phyloP scores from a whole-genome alignment of 2,329 filamentous ascomycete genomes.

The Xylaria sp. region DNA sequence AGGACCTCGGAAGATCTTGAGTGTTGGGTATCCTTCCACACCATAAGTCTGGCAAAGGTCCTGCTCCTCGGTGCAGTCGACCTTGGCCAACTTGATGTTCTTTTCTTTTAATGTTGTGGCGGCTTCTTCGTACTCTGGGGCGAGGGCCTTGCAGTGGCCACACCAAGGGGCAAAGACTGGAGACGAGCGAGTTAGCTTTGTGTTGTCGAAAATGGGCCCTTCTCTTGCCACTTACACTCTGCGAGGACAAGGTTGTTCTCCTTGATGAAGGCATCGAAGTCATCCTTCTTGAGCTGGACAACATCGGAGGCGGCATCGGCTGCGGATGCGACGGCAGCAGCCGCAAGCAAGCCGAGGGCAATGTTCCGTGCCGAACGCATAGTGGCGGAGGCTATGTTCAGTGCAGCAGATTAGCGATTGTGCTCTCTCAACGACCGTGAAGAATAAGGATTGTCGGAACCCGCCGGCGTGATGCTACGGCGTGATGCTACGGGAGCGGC shows the following conservation, averaged over 20 bases:
- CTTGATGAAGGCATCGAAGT: conserved; percentile 85
- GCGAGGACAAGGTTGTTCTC: conserved; percentile 87
- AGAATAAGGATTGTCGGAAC: background rate
- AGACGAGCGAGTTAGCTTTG: conserved; percentile 42
- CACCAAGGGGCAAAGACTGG: conserved; percentile 95
- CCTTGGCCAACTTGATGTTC: conserved; percentile 82
- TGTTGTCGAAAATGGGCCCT: conserved; percentile 23
- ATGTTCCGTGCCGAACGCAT: conserved; percentile 45
- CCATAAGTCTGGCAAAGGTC: conserved; percentile 89
- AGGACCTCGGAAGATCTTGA: conserved; percentile 96
- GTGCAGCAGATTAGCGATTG: conserved; percentile 14
- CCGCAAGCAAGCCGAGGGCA: conserved; percentile 60
- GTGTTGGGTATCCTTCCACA: conserved; percentile 96
- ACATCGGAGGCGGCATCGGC: conserved; percentile 79
- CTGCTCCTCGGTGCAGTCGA: conserved; percentile 93
- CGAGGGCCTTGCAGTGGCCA: conserved; percentile 98
- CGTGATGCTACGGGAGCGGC: conserved; percentile 10
- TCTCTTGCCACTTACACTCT: conserved; percentile 70
- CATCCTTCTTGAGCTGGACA: conserved; percentile 80
- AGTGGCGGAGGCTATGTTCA: conserved; percentile 25
- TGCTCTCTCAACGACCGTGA: background rate
- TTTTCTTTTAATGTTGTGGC: conserved; percentile 86
- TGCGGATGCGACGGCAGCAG: conserved; percentile 62
- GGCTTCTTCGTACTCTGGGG: conserved; percentile 87
- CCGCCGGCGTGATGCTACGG: background rate